Conservation (phyloP, 768 basidiomycete genomes). For the Udeniomyces megalosporus region DNA sequence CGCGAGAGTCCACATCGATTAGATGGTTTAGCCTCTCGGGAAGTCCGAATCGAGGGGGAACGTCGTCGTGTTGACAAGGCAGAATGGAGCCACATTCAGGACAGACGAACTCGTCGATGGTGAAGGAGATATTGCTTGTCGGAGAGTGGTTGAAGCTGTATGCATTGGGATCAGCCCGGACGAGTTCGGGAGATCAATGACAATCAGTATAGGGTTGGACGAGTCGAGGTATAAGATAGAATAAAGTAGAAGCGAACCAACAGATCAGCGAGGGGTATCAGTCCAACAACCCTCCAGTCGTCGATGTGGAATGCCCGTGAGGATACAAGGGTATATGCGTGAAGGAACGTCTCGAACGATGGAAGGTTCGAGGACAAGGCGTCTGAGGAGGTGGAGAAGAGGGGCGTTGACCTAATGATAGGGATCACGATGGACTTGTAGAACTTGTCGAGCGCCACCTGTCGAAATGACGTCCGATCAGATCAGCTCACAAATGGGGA, state of each 20-base stretch:
- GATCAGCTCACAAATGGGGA: too few relatives aligned
- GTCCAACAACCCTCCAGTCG: slow-evolving; percentile 57
- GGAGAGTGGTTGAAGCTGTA: slow-evolving; percentile 55
- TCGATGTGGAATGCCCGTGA: slow-evolving; percentile 74
- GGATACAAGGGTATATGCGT: slow-evolving; percentile 52
- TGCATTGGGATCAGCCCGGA: too few relatives aligned
- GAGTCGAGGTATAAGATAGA: too few relatives aligned
- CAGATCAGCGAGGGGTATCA: slow-evolving; percentile 76
- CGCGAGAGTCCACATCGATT: slow-evolving; percentile 1
- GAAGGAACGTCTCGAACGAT: slow-evolving; percentile 33
- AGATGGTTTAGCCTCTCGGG: background rate
- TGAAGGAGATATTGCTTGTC: slow-evolving; percentile 49
- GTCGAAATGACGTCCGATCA: too few relatives aligned
- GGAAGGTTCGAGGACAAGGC: slow-evolving; percentile 13
- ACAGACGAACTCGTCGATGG: slow-evolving; percentile 64
- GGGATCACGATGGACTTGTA: background rate
- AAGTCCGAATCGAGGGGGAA: background rate
- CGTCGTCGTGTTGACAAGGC: slow-evolving; percentile 51
- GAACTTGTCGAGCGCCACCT: slow-evolving; percentile 15
- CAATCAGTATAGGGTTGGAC: too few relatives aligned
- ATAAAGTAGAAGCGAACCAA: slow-evolving; percentile 32
- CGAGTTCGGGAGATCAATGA: too few relatives aligned
- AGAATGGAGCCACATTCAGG: slow-evolving; percentile 48
- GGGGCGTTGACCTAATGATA: background rate
- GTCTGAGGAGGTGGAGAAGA: slow-evolving; percentile 15